phyloP scores from a whole-genome alignment of 129 eudicot species.

The Apium graveolens region DNA sequence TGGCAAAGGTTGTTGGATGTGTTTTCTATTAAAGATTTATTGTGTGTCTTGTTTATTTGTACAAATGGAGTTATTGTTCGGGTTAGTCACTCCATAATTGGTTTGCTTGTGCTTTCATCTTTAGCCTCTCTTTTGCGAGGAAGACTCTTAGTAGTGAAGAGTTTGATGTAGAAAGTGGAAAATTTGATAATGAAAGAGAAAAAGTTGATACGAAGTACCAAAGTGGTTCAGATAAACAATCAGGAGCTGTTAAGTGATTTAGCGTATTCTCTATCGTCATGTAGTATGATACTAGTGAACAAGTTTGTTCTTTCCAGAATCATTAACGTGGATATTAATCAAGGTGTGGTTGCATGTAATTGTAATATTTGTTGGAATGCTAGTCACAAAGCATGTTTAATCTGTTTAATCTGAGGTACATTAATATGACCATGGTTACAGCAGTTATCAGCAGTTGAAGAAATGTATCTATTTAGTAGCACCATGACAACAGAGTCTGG shows the following conservation, averaged over 20 bases:
- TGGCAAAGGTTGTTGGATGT: too few species aligned
- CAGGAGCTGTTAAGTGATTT: conserved; percentile 80
- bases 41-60: too few species aligned
- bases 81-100: too few species aligned
- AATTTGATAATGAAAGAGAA: conserved; percentile 51
- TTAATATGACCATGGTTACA: too few species aligned
- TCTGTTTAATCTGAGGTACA: too few species aligned
- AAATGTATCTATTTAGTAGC: too few species aligned
- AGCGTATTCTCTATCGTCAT: conserved; percentile 88
- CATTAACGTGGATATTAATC: conserved; percentile 83
- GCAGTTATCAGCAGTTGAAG: too few species aligned
- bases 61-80: too few species aligned
- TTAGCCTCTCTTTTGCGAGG: conserved; percentile 49
- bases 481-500: too few species aligned
- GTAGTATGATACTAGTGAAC: conserved; percentile 96
- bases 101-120: too few species aligned
- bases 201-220: conserved; percentile 37
- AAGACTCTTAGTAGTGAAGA: conserved; percentile 44
- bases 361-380: conserved; percentile 95
- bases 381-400: conserved; percentile 96
- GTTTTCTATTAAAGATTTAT: too few species aligned
- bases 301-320: conserved; percentile 97
- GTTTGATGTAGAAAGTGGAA: conserved; percentile 73
- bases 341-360: conserved; percentile 97
- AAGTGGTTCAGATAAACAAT: conserved; percentile 41